phyloP scores from a whole-genome alignment of 208 protist genomes.

The Trichomonas tenax region DNA sequence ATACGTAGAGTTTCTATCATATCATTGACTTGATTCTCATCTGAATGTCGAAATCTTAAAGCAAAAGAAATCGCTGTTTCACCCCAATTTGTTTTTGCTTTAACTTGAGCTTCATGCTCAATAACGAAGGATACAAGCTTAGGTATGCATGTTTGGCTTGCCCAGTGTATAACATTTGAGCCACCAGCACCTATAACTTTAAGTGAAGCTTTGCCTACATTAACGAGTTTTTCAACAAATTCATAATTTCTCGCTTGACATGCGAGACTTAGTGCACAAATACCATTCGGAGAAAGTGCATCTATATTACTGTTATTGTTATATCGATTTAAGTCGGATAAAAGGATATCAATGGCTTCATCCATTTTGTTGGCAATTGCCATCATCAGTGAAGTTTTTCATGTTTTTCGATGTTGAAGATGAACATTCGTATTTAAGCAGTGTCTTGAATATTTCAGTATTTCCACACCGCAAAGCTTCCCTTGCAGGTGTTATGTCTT shows the following conservation, averaged over 20 bases:
- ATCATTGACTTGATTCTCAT: background rate
- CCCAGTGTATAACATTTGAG: background rate
- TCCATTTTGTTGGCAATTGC: background rate
- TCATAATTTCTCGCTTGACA: background rate
- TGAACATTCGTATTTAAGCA: background rate
- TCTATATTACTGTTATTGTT: background rate
- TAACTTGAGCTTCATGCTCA: background rate
- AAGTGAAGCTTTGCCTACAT: background rate
- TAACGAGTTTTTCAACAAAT: background rate
- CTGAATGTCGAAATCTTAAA: background rate
- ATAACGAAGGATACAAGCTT: background rate
- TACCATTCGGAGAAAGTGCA: background rate
- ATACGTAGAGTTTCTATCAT: background rate
- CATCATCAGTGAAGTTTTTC: background rate
- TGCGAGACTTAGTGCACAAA: background rate
- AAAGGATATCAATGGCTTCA: background rate
- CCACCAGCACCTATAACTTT: background rate
- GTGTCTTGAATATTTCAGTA: background rate
- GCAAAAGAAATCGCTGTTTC: background rate
- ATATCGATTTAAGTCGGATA: no score
- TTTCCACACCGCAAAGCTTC: background rate
- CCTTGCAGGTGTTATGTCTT: background rate
- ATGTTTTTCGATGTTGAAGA: background rate
- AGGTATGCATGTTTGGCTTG: background rate
- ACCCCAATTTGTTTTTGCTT: background rate